Base-by-base conservation (phyloP, 176 grass and related monocot species). In the Oryza glumipatula region DNA sequence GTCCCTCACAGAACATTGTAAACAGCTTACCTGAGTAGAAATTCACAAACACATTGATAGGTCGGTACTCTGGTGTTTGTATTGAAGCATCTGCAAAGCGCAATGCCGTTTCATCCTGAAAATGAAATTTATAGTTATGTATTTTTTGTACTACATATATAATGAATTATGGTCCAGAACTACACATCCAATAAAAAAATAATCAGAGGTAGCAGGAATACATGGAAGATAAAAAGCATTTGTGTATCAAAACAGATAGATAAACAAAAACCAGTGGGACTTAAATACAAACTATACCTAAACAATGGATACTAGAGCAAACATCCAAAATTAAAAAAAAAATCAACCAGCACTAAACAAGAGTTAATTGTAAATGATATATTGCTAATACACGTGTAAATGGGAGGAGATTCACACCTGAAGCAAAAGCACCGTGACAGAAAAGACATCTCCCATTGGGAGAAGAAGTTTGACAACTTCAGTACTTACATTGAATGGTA, bases 401-500 rank as follows among this genome's bases (percentile, higher is more conserved):
- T 48, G 70, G 76, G 19, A 82, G 10, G 38, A 67, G 61, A 19
- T 74, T 69, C 77, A 77, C 82, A 98, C 93, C 96, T 98, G 96
- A 92, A 98, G 96, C 86, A 98, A 87, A 92, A 98, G 93, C 56
- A 90, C 87, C 51, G 95, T 81, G 17, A 66, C 63, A 70, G 96
- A 98, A 87, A 98, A 98, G 66, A 93, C 83, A 92, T 98, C 89
- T 28, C 96, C 96, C 96, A 95, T 92, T 46, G 96, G 96, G 76
- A 98, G 96, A 86, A 98, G 89, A 65, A 83, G 85, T 87, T 92
- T 98, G 79, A 98, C 81, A 76, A 98, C 91, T 49, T 98, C 93
- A 36, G 96, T 95, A 74, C 93, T 95, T 36, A 98, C 91, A 90
- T 98, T 98, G 77, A 98, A 98, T 56, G 96, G 96, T 82, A 98